Conservation (phyloP, 2,329 filamentous ascomycete species). For the Cladosporium sp. region DNA sequence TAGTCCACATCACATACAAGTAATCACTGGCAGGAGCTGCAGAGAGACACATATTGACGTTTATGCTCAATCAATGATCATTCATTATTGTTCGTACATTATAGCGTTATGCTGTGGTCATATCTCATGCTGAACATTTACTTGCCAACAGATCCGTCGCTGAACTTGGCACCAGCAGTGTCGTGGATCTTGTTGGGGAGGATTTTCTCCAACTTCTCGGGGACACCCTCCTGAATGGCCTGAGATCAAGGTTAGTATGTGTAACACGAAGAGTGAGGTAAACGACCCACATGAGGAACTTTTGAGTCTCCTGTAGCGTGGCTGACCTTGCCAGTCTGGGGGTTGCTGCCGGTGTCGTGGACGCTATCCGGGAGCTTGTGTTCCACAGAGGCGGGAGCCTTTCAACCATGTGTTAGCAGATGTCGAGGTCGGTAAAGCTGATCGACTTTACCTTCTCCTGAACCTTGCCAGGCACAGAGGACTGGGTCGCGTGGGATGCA, state of each 20-base stretch:
- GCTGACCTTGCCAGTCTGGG: conserved; percentile 41
- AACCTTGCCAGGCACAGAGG: conserved; percentile 43
- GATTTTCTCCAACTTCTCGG: conserved; percentile 47
- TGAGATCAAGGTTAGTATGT: no score
- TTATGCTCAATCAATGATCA: background rate
- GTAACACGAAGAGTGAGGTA: no score
- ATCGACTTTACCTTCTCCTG: conserved; percentile 39
- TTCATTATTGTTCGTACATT: background rate
- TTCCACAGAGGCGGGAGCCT: conserved; percentile 41
- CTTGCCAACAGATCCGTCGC: conserved; percentile 29
- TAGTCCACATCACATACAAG: no score
- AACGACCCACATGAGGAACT: no score
- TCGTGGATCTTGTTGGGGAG: conserved; percentile 28
- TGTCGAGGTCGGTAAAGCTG: background rate
- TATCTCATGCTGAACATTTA: conserved; percentile 13
- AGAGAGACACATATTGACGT: no score
- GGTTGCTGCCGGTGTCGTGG: conserved; percentile 42
- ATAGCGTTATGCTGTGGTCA: background rate
- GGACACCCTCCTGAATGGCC: conserved; percentile 33
- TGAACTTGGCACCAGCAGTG: conserved; percentile 33
- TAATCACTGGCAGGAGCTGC: background rate
- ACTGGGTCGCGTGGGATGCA: conserved; percentile 45
- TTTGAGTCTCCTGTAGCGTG: conserved; percentile 45
- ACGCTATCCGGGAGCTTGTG: conserved; percentile 44
- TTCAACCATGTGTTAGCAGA: conserved; percentile 18